Percentiles rank a stretch among this genome's conserved stretches.
These are phyloP conservation scores for Kodamaea nitidulidarum DNA, from an alignment of 805 yeast species.

Conservation along the genomic window DNA sequence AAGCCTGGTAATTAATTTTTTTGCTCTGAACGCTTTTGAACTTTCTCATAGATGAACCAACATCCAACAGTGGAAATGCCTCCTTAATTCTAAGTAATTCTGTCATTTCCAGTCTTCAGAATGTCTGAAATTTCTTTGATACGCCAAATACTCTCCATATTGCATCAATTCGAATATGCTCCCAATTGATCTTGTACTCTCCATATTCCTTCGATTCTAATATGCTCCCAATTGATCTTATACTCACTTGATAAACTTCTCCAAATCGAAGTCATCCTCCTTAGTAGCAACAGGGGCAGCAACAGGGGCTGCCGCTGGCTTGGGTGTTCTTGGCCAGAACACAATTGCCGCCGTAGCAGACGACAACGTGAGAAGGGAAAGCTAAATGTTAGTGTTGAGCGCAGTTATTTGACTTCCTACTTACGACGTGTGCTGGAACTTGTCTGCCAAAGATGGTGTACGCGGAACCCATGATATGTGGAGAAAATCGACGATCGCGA, in stretches of 20 bases:
- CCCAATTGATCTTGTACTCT: no score
- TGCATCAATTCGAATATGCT: no score
- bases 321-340: conserved; percentile 34
- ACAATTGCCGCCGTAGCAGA: conserved; percentile 35
- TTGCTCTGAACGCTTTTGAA: no score
- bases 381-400: conserved; percentile 23
- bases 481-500: neutral
- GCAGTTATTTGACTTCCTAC: conserved; percentile 14
- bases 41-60: no score
- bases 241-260: conserved; percentile 41
- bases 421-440: conserved; percentile 43
- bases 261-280: conserved; percentile 43
- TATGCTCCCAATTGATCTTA: no score
- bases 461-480: conserved; percentile 34
- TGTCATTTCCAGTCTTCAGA: no score
- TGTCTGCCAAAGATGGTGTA: conserved; percentile 42
- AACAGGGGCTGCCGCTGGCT: conserved; percentile 18
- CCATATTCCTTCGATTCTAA: no score
- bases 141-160: no score
- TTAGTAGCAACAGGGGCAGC: conserved; percentile 24
- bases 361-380: conserved; percentile 38
- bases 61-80: no score
- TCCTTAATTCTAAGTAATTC: no score
- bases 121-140: no score
- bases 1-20: no score